Percentiles rank a stretch among this genome's conserved stretches.
Evolutionary conservation across 176 grass and related monocot genomes (phyloP).

Genomic region (Carex pumila): DNA sequence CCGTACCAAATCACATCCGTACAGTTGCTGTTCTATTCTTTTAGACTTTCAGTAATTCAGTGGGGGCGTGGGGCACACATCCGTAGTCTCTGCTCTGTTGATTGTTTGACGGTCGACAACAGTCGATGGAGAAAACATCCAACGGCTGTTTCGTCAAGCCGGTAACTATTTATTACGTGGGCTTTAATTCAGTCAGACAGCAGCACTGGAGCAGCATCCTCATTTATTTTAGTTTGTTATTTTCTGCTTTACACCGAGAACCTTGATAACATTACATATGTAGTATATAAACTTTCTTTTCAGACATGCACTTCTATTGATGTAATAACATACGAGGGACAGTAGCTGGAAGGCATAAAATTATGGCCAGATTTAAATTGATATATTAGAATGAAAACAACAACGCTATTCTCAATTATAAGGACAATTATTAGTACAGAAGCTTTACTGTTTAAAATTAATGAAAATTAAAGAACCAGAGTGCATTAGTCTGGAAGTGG

Average conservation of each 20-base stretch:
- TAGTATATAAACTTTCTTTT: background rate
- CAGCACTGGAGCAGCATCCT: background rate
- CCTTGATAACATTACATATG: background rate
- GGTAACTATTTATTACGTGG: conserved; percentile 1
- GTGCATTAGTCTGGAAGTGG: background rate
- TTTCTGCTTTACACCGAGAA: background rate
- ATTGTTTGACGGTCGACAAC: background rate
- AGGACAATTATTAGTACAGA: background rate
- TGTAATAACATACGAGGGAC: background rate
- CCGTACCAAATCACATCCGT: conserved; percentile 12
- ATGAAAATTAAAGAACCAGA: background rate
- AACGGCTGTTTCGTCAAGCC: background rate
- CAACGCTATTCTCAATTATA: background rate
- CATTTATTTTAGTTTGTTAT: background rate
- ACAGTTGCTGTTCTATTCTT: background rate
- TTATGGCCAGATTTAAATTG: too few species aligned
- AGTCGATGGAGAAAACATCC: background rate
- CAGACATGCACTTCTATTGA: background rate
- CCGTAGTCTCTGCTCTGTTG: background rate
- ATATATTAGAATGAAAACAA: too few species aligned
- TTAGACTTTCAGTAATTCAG: background rate
- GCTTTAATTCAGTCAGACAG: background rate
- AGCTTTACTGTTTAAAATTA: background rate
- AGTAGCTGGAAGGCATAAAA: too few species aligned
- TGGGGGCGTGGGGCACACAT: background rate